Percentiles rank a stretch among this genome's conserved stretches.
These are phyloP conservation scores for Paramecium pentaurelia DNA, from an alignment of 73 alveolate species.

Conservation along the genomic window DNA sequence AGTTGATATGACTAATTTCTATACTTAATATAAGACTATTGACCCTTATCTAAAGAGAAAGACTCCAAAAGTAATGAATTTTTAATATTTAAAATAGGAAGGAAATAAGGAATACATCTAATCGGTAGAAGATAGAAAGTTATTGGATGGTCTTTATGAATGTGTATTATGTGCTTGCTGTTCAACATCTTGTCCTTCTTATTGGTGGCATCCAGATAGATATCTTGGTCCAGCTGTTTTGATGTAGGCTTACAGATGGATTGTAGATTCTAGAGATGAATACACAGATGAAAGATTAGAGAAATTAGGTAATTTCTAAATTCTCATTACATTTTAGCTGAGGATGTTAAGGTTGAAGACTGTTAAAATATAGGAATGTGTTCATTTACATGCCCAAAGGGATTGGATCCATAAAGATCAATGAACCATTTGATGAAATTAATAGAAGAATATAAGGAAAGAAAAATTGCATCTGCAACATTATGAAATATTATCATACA, in stretches of 20 bases:
- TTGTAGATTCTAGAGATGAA: conserved; percentile 96
- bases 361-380: conserved; percentile 91
- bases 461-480: conserved; percentile 58
- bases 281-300: conserved; percentile 90
- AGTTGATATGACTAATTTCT: conserved; percentile 96
- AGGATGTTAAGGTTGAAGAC: conserved; percentile 83
- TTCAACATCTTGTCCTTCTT: conserved; percentile 94
- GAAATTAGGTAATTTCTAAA: conserved; percentile 36
- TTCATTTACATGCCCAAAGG: conserved; percentile 88
- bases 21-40: conserved; percentile 92
- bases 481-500: background rate
- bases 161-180: conserved; percentile 98
- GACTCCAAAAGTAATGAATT: conserved; percentile 72
- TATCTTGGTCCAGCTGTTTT: conserved; percentile 97
- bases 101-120: conserved; percentile 89
- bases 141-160: conserved; percentile 86
- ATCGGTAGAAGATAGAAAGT: conserved; percentile 88
- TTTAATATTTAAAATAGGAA: background rate
- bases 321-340: conserved; percentile 56
- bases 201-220: conserved; percentile 98
- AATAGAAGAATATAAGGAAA: conserved; percentile 69
- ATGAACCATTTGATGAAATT: conserved; percentile 71
- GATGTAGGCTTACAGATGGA: conserved; percentile 96
- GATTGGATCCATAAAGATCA: conserved; percentile 79
- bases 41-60: conserved; percentile 97